Base-by-base conservation (phyloP, 2,329 filamentous ascomycete species). In the Aspergillus sp. region DNA sequence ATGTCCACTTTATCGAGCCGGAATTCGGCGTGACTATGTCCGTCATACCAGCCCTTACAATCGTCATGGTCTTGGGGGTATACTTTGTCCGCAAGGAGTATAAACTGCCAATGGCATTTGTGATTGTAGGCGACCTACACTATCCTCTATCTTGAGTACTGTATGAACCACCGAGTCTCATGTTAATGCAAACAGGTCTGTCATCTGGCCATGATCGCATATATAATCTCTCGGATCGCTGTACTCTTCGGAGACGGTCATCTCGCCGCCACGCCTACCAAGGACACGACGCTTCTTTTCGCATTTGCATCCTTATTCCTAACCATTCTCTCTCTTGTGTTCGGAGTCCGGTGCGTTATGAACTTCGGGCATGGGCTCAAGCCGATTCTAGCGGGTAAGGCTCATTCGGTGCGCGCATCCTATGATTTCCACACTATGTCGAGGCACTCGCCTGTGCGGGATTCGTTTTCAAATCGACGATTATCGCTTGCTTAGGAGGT, bases 1-100 rank as follows among this genome's bases (percentile, higher is more conserved):
- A 44, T 20, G 43, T 47, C 3, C 44, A 47, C 28, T 47, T 41
- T 11, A 12, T 34, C 6, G 39, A 43, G 25, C 43, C 43, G 8
- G 44, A 47, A 15, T 47, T 38, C 15, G 32, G 34, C 1, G 24
- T 47, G 4, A 47, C 44, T 5, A 26, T 41, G 33, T 35, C 35
- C 2, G 19, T 47, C n/a, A 35, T 47, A 5, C 43, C 43, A 15
- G 32, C 26, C 2, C 22, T 40, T 2, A 25, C 45, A 8, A 8
- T 44, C 2, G 11, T 42, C 20, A 40, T 45, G 41, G 8, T 35
- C 8, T 17, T 40, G 5, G 41, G 43, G 12, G 15, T 41, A 5
- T 43, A 30, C 15, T 33, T 36, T 17, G 40, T 44, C 17, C 40
- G 34, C 4, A 33, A 25, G 5, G 42, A 44, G 20, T 19, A 26